These are phyloP conservation scores for Elsinoe australis DNA, from an alignment of 2,329 filamentous ascomycete genomes.

Conservation along the genomic window DNA sequence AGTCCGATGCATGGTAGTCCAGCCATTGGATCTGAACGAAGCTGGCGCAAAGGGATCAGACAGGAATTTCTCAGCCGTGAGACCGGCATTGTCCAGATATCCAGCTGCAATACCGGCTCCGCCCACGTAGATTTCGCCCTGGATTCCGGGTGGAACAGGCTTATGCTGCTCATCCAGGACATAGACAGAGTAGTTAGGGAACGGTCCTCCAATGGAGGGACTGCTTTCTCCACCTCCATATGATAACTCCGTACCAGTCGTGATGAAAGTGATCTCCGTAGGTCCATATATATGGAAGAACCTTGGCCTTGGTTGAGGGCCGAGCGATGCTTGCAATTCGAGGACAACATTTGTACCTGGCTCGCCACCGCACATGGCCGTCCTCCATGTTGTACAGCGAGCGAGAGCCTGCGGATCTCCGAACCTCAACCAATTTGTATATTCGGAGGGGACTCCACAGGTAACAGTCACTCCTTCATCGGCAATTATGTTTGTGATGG, in stretches of 20 bases:
- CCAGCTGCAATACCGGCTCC: constrained; percentile 33
- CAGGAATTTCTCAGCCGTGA: constrained; percentile 9
- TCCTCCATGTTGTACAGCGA: constrained; percentile 24
- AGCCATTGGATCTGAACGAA: background rate
- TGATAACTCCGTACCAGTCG: constrained; percentile 14
- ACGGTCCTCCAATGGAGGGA: constrained; percentile 21
- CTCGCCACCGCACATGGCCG: constrained; percentile 33
- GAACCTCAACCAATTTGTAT: constrained; percentile 24
- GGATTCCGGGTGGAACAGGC: constrained; percentile 34
- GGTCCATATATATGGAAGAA: constrained; percentile 29
- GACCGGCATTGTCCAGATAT: constrained; percentile 28
- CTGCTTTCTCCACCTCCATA: constrained; percentile 1
- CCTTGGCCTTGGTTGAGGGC: constrained; percentile 2
- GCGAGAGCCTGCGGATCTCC: background rate
- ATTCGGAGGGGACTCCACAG: constrained; percentile 38
- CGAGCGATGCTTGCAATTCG: constrained; percentile 14
- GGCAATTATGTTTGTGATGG: constrained; percentile 33
- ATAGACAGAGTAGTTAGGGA: constrained; percentile 35
- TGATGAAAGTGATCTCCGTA: constrained; percentile 23
- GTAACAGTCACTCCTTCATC: constrained; percentile 35
- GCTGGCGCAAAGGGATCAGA: background rate
- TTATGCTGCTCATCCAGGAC: constrained; percentile 36
- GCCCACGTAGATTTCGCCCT: constrained; percentile 40
- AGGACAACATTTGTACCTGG: constrained; percentile 15
- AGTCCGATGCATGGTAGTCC: constrained; percentile 30